Percentiles rank a stretch among this genome's conserved stretches.
These are phyloP conservation scores for Aaosphaeria arxii DNA, from an alignment of 2,329 filamentous ascomycete genomes.

Conservation along the genomic window DNA sequence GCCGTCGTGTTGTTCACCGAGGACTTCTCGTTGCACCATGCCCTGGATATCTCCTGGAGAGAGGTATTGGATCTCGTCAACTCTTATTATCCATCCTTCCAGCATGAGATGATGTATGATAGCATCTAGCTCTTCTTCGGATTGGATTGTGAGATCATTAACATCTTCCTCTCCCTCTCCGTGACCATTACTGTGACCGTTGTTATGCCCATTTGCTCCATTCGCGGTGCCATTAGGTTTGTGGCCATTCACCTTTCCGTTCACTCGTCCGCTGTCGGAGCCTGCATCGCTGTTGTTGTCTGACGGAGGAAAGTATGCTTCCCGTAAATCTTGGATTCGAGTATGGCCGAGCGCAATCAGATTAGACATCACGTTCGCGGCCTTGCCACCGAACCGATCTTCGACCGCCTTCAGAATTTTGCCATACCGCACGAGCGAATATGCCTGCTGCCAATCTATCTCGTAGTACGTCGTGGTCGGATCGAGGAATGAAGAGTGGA, in stretches of 20 bases:
- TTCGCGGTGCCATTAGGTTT: background rate
- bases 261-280: slow-evolving; percentile 26
- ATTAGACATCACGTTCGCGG: slow-evolving; percentile 70
- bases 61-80: slow-evolving; percentile 49
- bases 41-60: slow-evolving; percentile 55
- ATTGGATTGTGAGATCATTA: slow-evolving; percentile 30
- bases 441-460: slow-evolving; percentile 75
- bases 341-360: slow-evolving; percentile 76
- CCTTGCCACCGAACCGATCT: slow-evolving; percentile 69
- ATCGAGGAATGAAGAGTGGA: slow-evolving; percentile 65
- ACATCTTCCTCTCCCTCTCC: background rate
- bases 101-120: slow-evolving; percentile 54
- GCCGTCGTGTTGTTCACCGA: slow-evolving; percentile 50
- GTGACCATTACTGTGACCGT: background rate
- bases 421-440: slow-evolving; percentile 75
- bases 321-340: slow-evolving; percentile 66
- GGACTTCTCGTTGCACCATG: slow-evolving; percentile 63
- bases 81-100: slow-evolving; percentile 65
- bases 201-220: background rate
- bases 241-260: slow-evolving; percentile 1
- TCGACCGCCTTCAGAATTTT: slow-evolving; percentile 78
- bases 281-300: slow-evolving; percentile 31
- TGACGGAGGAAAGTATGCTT: slow-evolving; percentile 53
- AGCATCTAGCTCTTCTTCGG: slow-evolving; percentile 40
- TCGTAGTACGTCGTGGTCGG: slow-evolving; percentile 73